Base-by-base conservation (phyloP, 257 asterid genomes). In the Haberlea rhodopensis region DNA sequence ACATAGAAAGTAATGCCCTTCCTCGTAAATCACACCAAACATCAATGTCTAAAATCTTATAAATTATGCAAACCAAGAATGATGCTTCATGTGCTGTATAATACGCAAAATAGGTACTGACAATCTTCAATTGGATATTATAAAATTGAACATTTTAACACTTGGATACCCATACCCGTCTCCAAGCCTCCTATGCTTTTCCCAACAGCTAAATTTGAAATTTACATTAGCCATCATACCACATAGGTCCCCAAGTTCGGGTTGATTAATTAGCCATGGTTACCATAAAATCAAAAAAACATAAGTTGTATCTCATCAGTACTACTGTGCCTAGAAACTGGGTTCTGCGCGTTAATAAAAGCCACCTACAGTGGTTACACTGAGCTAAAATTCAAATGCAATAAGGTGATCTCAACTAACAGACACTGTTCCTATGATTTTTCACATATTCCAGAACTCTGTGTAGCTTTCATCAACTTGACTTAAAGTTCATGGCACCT, bases 1-100 rank as follows among this genome's bases (percentile, higher is more conserved):
- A 43, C 46, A 56, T 57, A 28, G 45, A 20, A 6, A 43, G 58
- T 97, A 90, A 63, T 96, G 97, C 78, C 97, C 99, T 78, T 86
- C 73, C 18, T 83, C 68, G 72, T 84, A 79, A 73, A 89, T 96
- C 97, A 92, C 87, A 57, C 84, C 10, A 43, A 43, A 13, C 16
- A 43, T 43, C 20, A 1, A 37, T 37, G 51, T 43, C 19, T 43
- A 16, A 43, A 43, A 43, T 8, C 51, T 43, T 13, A 15, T 15
- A 43, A 5, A 37, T 11, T 43, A 43, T 43, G 51, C 51, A 43
- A 43, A 10, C 20, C 51, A 15, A 4, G 51, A 0, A 3, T 5
- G 51, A 13, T 43, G 18, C 18, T 16, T 43, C 46, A 5, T 13
- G 20, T 43, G 19, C 5, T 15, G 51, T 3, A 15, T 13, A 43